Evolutionary conservation across 1,139 yeast species (phyloP), one percentile per base, ranked within the genome.

Genomic region (Hemisphaericaspora subhashii): DNA sequence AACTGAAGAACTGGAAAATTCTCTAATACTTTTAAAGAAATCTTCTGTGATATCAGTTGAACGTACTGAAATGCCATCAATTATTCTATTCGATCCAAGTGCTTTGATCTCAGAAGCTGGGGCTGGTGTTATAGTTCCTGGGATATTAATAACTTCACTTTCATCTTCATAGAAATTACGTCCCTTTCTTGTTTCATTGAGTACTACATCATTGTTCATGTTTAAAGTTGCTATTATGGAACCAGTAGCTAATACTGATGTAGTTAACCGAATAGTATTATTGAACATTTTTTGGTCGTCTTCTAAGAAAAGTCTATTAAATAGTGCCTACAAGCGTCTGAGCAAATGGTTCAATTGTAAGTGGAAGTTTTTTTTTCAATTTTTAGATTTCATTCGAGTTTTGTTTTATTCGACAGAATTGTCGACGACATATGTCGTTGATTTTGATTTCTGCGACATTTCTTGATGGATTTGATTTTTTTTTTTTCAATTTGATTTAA

Each of bases 101-200:
- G 58, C 47, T 46, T 70, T 63, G 41, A 69, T 55, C 48, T 73
- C 74, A 22, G 73, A 58, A 8, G 70, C 75, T 17, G 74, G 62
- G n/a, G 80, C 77, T n/a, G 79, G 66, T n/a, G 66, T 62, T 3
- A 68, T 64, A 1, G 76, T 74, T 14, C 80, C 87, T 50, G 78
- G 86, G 44, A 68, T 63, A 28, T 77, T 84, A 38, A 61, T 72
- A 38, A 67, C 68, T 31, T 62, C 61, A 33, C 68, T 65, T 37
- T 80, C 83, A 48, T 79, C 81, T 44, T 77, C 84, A 55, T 86
- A 84, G 53, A 84, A 83, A 23, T 58, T 62, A 44, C 86, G 72
- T 10, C 27, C 14, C 9, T 22, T 23, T 48, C 65, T 69, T 3
- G 31, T 27, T 25, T 66, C 71, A 42, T 57, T 59, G 22, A 37